These are phyloP conservation scores for Metarhizium anisopliae DNA, from an alignment of 2,329 filamentous ascomycete genomes.

Conservation along the genomic window DNA sequence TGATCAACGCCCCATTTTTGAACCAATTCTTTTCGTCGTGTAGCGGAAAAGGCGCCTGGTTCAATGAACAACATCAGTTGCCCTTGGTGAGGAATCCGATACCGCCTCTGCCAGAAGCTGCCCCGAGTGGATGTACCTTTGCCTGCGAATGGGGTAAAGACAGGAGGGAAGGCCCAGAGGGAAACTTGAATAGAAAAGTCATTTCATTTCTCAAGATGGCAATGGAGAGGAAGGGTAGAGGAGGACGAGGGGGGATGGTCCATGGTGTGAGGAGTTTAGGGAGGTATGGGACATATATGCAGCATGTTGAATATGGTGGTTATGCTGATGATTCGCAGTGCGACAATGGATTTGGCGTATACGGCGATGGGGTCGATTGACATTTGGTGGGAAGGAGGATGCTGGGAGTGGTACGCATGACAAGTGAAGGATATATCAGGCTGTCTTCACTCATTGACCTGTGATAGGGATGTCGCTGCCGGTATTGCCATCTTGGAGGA, in stretches of 20 bases:
- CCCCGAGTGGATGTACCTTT: conserved; percentile 62
- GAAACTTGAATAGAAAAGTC: conserved; percentile 63
- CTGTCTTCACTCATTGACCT: not conserved
- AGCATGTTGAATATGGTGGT: not conserved
- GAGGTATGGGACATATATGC: conserved; percentile 19
- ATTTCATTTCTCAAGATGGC: conserved; percentile 72
- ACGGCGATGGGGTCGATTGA: conserved; percentile 67
- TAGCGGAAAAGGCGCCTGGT: conserved; percentile 56
- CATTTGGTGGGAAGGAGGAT: conserved; percentile 77
- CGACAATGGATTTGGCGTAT: conserved; percentile 66
- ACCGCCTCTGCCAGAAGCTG: conserved; percentile 52
- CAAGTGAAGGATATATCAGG: not conserved
- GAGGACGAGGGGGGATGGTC: conserved; percentile 67
- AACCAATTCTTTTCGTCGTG: conserved; percentile 62
- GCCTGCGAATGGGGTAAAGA: conserved; percentile 77
- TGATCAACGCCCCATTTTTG: conserved; percentile 64
- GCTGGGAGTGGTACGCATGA: conserved; percentile 61
- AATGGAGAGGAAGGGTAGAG: conserved; percentile 50
- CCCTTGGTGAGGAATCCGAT: conserved; percentile 55
- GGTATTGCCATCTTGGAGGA: conserved; percentile 65
- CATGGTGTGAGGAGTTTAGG: conserved; percentile 66
- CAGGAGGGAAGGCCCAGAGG: conserved; percentile 52
- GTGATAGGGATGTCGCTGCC: conserved; percentile 59
- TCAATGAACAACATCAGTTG: conserved; percentile 54
- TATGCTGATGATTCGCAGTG: conserved; percentile 31